A percentile compares a stretch with the other conserved stretches of the same genome.
Evolutionary conservation across 768 basidiomycete genomes (phyloP).

Genomic region (Suillus alpinus): DNA sequence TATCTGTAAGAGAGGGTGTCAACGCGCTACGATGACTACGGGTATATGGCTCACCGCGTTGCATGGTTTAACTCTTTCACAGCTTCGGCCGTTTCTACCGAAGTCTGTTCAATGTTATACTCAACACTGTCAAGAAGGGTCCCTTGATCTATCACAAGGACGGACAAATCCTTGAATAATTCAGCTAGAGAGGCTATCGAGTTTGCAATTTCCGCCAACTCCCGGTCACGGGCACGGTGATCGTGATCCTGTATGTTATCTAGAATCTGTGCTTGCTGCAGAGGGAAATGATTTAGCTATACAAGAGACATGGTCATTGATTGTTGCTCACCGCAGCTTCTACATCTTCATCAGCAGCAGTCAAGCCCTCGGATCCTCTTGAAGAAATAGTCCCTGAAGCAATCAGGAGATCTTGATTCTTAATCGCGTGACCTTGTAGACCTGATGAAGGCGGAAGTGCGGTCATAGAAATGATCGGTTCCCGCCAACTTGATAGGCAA

Average conservation of each 20-base stretch:
- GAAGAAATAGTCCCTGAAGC: conserved; percentile 85
- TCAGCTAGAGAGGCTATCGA: conserved; percentile 91
- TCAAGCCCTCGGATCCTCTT: conserved; percentile 78
- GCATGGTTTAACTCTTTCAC: conserved; percentile 83
- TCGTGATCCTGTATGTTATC: conserved; percentile 39
- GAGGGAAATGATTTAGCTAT: conserved; percentile 5
- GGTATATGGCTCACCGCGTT: conserved; percentile 55
- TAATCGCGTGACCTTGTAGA: conserved; percentile 95
- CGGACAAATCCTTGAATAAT: conserved; percentile 92
- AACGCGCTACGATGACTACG: background rate
- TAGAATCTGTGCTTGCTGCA: conserved; percentile 32
- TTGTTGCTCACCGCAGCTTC: conserved; percentile 68
- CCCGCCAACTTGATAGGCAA: conserved; percentile 2
- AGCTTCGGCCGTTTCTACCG: conserved; percentile 75
- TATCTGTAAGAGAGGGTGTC: conserved; percentile 49
- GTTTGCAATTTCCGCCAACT: conserved; percentile 86
- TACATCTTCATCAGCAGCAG: conserved; percentile 88
- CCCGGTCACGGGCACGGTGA: conserved; percentile 53
- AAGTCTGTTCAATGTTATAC: conserved; percentile 95
- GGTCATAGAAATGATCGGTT: conserved; percentile 14
- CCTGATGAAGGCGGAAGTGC: conserved; percentile 44
- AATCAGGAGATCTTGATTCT: conserved; percentile 91
- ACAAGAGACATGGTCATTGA: conserved; percentile 13
- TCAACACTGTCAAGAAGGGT: conserved; percentile 95
- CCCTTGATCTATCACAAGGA: conserved; percentile 95